phyloP scores from a whole-genome alignment of 345 rosid genomes.

The Eucalyptus tenuipes region DNA sequence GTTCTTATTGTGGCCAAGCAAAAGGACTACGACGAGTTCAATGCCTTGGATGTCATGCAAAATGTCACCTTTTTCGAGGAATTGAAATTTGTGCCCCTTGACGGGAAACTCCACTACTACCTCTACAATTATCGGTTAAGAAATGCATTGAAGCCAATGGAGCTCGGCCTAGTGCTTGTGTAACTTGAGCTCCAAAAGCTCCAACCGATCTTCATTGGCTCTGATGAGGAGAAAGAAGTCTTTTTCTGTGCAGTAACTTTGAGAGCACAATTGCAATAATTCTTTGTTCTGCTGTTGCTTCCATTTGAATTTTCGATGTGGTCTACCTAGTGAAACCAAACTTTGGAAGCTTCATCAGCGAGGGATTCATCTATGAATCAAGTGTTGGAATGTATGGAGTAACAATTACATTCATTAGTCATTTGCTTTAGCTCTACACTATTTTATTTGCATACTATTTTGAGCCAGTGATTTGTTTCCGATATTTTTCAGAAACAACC shows the following conservation, averaged over 20 bases:
- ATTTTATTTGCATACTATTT: not conserved
- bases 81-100: constrained; percentile 43
- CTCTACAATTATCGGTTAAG: constrained; percentile 34
- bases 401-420: not conserved
- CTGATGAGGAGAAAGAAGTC: not conserved
- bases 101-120: constrained; percentile 32
- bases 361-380: not conserved
- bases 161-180: constrained; percentile 52
- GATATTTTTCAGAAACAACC: not conserved
- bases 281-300: not conserved
- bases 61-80: constrained; percentile 41
- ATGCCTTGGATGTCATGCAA: constrained; percentile 37
- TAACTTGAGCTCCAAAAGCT: constrained; percentile 6
- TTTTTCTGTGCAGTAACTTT: not conserved
- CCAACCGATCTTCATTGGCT: not conserved
- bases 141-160: constrained; percentile 13
- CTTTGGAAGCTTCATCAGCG: not conserved
- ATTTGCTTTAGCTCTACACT: not conserved
- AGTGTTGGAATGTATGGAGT: not conserved
- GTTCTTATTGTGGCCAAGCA: constrained; percentile 33
- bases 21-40: constrained; percentile 56
- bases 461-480: not conserved
- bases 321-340: not conserved
- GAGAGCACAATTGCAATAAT: not conserved
- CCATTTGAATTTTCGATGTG: not conserved